Base-by-base conservation (phyloP, 2,329 filamentous ascomycete genomes). In the Cylindrodendrum hubeiense region DNA sequence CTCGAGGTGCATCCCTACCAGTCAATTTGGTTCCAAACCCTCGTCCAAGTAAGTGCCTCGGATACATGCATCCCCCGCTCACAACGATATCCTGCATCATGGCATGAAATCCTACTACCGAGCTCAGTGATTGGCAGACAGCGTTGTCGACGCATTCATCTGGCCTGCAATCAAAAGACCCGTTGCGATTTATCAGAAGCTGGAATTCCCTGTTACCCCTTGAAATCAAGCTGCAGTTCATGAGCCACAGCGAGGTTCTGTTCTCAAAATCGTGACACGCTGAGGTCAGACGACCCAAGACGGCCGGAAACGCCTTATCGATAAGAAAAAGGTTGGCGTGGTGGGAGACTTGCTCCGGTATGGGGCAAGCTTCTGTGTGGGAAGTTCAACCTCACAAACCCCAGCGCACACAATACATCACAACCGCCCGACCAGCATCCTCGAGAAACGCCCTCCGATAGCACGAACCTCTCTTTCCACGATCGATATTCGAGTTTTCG, bases 251-350 rank as follows among this genome's bases (percentile, higher is more conserved):
- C 46, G 51, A 62, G 22, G 49, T 46, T 53, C 37, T 47, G 21
- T n/a, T 30, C 26, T 54, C 21, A 21, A 26, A 44, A 53, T 47
- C 37, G 13, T 46, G n/a, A 46, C 28, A 6, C 54, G 34, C 28
- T 46, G 39, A 41, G 47, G 60, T 58, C 53, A 57, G 53, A 63
- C 60, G 47, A 51, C 37, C 22, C 37, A 37, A 44, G 39, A 53
- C 39, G 52, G 44, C 51, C 43, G n/a, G 30, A 28, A 12, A 26
- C n/a, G 24, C 12, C 68, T 75, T 76, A 77, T 77, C 75, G 75
- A 77, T 77, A 77, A 77, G 71, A 58, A 70, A 72, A 74, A 68
- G 60, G 64, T 70, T 71, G 53, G 47, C 34, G 65, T 62, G 67
- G 67, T 64, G 65, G 68, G 69, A 56, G 64, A 64, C 70, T 66